Conservation (phyloP, 2,329 filamentous ascomycete genomes). For the Corniculantispora saksenae region DNA sequence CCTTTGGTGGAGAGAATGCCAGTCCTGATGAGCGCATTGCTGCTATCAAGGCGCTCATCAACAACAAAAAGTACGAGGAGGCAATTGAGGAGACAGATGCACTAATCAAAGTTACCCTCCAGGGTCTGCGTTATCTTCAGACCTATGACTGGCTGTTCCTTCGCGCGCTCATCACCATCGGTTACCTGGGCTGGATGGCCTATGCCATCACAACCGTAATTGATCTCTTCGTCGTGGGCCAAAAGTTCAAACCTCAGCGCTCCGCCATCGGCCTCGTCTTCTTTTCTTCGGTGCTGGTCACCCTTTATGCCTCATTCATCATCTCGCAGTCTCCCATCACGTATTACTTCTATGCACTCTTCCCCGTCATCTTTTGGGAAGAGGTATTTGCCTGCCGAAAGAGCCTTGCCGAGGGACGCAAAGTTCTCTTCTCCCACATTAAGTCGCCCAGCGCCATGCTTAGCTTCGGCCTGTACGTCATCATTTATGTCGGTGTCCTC, state of each 20-base stretch:
- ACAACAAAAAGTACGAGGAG: slow-evolving; percentile 65
- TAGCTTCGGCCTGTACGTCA: slow-evolving; percentile 62
- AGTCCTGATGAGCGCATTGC: slow-evolving; percentile 67
- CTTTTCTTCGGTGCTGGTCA: slow-evolving; percentile 76
- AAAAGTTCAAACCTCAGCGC: slow-evolving; percentile 64
- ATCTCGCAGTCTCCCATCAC: slow-evolving; percentile 76
- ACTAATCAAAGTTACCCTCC: slow-evolving; percentile 74
- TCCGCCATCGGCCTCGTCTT: slow-evolving; percentile 58
- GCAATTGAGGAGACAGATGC: slow-evolving; percentile 78
- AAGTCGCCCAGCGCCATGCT: slow-evolving; percentile 58
- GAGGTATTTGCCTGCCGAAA: slow-evolving; percentile 80
- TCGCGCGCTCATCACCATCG: slow-evolving; percentile 80
- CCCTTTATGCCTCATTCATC: slow-evolving; percentile 76
- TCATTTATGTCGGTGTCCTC: slow-evolving; percentile 72
- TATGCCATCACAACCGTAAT: slow-evolving; percentile 89
- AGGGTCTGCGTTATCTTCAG: slow-evolving; percentile 89
- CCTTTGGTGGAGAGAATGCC: slow-evolving; percentile 63
- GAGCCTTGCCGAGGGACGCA: slow-evolving; percentile 67
- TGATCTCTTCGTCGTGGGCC: slow-evolving; percentile 81
- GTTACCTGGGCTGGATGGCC: slow-evolving; percentile 93
- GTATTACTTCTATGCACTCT: slow-evolving; percentile 91
- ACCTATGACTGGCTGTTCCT: slow-evolving; percentile 99
- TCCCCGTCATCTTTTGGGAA: slow-evolving; percentile 95
- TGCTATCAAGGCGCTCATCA: slow-evolving; percentile 68
- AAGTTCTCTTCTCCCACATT: slow-evolving; percentile 69